These are phyloP conservation scores for Suzukiozyma palmioleophila DNA, from an alignment of 1,139 yeast species.

Conservation along the genomic window DNA sequence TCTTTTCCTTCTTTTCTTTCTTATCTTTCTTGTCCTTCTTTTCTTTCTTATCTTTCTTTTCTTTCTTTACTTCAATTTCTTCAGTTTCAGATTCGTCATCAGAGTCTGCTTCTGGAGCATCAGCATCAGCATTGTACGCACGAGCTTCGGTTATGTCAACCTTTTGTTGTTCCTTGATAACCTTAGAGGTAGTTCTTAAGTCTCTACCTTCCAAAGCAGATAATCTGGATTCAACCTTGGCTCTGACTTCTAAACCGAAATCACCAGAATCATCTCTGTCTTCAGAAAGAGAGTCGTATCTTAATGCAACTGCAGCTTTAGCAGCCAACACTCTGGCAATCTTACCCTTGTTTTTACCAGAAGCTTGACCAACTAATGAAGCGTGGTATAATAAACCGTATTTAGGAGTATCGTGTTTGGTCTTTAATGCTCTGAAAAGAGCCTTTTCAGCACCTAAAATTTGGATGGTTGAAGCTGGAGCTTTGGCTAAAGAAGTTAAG, in stretches of 20 bases:
- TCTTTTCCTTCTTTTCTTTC: slow-evolving; percentile 45
- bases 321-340: slow-evolving; percentile 99
- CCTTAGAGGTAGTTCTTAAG: slow-evolving; percentile 75
- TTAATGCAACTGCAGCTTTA: slow-evolving; percentile 92
- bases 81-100: slow-evolving; percentile 49
- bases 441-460: slow-evolving; percentile 99
- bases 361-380: slow-evolving; percentile 92
- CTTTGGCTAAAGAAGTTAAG: slow-evolving; percentile 89
- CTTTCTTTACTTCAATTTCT: slow-evolving; percentile 33
- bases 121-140: slow-evolving; percentile 94
- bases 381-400: slow-evolving; percentile 97
- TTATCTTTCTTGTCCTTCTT: slow-evolving; percentile 40
- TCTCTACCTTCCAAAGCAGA: slow-evolving; percentile 96
- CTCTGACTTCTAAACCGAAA: slow-evolving; percentile 86
- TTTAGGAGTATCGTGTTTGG: slow-evolving; percentile 97
- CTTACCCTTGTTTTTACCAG: slow-evolving; percentile 97
- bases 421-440: slow-evolving; percentile 94
- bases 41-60: slow-evolving; percentile 17
- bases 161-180: slow-evolving; percentile 73
- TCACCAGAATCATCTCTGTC: slow-evolving; percentile 95
- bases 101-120: slow-evolving; percentile 48
- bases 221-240: slow-evolving; percentile 90
- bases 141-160: slow-evolving; percentile 78
- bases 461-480: slow-evolving; percentile 98
- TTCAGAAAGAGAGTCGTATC: slow-evolving; percentile 96